Percentiles rank a stretch among this genome's conserved stretches.
Conservation (phyloP, 2,329 filamentous ascomycete species). For the Stemphylium lycopersici region DNA sequence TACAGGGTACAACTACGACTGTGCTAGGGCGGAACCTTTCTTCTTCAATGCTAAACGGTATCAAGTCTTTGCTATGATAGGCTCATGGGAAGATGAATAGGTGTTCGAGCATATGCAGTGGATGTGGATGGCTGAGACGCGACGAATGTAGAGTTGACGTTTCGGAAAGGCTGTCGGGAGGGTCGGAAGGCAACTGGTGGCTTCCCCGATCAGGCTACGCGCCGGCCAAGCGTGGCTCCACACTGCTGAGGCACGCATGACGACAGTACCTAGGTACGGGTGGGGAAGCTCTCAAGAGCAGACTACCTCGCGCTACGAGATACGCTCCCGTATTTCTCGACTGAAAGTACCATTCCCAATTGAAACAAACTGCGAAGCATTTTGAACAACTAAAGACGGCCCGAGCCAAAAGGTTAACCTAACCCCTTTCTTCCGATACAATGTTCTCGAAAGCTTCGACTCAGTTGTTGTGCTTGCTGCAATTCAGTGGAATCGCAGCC, state of each 20-base stretch:
- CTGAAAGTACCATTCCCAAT: too few relatives aligned
- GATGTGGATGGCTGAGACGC: too few relatives aligned
- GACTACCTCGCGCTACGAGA: slow-evolving; percentile 24
- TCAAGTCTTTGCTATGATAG: too few relatives aligned
- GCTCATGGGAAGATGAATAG: too few relatives aligned
- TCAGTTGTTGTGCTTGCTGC: slow-evolving; percentile 23
- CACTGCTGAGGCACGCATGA: slow-evolving; percentile 35
- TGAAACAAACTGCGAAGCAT: neutral
- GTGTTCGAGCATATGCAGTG: too few relatives aligned
- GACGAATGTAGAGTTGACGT: too few relatives aligned
- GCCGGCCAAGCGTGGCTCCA: slow-evolving; percentile 22
- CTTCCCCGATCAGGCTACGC: too few relatives aligned
- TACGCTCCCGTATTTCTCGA: neutral
- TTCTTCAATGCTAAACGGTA: too few relatives aligned
- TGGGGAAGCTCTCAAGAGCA: slow-evolving; percentile 19
- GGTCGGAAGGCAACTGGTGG: too few relatives aligned
- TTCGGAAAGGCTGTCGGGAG: too few relatives aligned
- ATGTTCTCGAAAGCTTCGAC: slow-evolving; percentile 24
- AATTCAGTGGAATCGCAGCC: slow-evolving; percentile 18
- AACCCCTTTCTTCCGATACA: neutral
- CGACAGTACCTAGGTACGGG: slow-evolving; percentile 18
- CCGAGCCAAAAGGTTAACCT: neutral
- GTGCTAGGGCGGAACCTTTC: too few relatives aligned
- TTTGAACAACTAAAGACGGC: neutral
- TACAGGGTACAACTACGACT: too few relatives aligned